phyloP scores from a whole-genome alignment of 805 yeast genomes.

The Candida methanosorbosa region DNA sequence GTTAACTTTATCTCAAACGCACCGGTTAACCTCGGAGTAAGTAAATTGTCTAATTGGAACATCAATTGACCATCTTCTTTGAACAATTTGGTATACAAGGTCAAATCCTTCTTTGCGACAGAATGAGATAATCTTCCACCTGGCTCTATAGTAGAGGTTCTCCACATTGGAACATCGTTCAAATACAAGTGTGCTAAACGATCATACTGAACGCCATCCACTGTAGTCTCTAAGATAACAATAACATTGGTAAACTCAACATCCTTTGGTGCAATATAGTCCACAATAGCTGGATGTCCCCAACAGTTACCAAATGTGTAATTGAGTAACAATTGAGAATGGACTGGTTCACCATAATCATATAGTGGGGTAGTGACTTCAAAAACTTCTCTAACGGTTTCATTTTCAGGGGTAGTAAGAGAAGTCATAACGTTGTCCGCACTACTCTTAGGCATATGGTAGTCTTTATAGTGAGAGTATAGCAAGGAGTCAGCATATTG shows the following conservation, averaged over 20 bases:
- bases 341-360: conserved; percentile 28
- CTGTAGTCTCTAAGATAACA: conserved; percentile 41
- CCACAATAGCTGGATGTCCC: conserved; percentile 42
- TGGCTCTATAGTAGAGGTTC: conserved; percentile 83
- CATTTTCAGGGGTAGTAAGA: background rate
- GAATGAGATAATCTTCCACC: conserved; percentile 40
- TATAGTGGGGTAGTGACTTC: conserved; percentile 22
- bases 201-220: conserved; percentile 56
- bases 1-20: conserved; percentile 43
- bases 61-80: conserved; percentile 29
- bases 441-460: no score
- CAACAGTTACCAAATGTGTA: conserved; percentile 50
- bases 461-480: no score
- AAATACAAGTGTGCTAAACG: conserved; percentile 56
- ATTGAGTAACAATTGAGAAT: conserved; percentile 30
- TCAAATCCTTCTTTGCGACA: conserved; percentile 51
- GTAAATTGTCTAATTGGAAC: conserved; percentile 59
- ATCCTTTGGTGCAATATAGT: conserved; percentile 36
- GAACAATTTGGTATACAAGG: conserved; percentile 47
- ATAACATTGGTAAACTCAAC: conserved; percentile 43
- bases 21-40: conserved; percentile 50
- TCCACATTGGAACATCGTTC: conserved; percentile 64
- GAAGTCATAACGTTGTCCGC: background rate
- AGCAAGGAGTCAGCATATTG: no score
- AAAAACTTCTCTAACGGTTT: conserved; percentile 18